Evolutionary conservation across 305 asterid genomes (phyloP), one percentile per base, ranked within the genome.

Genomic region (Solanum hybrid): DNA sequence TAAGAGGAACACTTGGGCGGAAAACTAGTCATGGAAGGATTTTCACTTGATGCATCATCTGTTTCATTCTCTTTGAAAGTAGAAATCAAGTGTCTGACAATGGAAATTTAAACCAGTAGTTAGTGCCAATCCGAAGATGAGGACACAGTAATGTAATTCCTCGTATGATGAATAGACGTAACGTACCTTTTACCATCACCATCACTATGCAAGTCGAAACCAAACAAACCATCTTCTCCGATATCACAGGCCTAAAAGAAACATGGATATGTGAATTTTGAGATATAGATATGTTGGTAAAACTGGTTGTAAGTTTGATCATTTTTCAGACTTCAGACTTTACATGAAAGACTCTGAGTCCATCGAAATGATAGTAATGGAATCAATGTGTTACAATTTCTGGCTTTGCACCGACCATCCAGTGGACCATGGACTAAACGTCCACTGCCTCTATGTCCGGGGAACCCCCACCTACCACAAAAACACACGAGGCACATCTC

Each of bases 161-260:
- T 14, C 4, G 29, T 76, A 70, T 26, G 79, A 87, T 90, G 36
- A 36, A 80, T 41, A 80, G 79, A 77, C 89, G 13, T 24, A 9
- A 22, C 37, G 37, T 87, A 96, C 98, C 95, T 93, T 89, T 93
- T 94, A 89, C 98, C 98, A 27, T 94, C 96, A 86, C 97, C 98
- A 20, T 95, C 96, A 90, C 98, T 96, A 80, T 96, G 98, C 94
- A 95, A 89, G 93, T 96, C 97, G 76, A 95, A 95, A 27, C 95
- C 90, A 91, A 94, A 93, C 78, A 96, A 91, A 31, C 96, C 96
- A 83, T 96, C 97, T 78, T 94, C 97, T 89, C 94, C 95, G 29
- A 89, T 90, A 90, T 95, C 97, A 88, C 98, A 95, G 37, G 95
- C 98, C 98, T 96, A 93, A 92, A 34, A 89, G 6, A 38, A 27